Conservation (phyloP, 352 stramenopile genomes). For the Thraustochytrium sp. region DNA sequence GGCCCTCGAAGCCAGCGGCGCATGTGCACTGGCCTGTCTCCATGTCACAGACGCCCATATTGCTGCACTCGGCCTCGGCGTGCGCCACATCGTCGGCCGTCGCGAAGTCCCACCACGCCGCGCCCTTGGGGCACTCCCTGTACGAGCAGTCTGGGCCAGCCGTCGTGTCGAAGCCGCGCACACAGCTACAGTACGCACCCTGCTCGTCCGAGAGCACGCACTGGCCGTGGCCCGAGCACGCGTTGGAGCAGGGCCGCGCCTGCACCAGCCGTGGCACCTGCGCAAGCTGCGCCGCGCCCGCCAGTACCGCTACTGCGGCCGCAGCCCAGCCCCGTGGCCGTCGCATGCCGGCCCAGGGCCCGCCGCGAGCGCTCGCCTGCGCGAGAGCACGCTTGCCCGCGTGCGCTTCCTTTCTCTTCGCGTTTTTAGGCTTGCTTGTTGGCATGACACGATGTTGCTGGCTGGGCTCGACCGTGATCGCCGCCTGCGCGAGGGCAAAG, state of each 20-base stretch:
- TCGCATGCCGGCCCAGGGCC: too few species aligned
- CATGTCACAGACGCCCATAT: conserved; percentile 72
- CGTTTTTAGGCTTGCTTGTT: too few species aligned
- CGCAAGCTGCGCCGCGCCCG: background rate
- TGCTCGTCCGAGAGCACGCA: conserved; percentile 62
- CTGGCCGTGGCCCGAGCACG: conserved; percentile 70
- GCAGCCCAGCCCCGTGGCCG: too few species aligned
- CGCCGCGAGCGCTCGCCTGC: too few species aligned
- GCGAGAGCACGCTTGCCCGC: too few species aligned
- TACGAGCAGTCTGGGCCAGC: conserved; percentile 48
- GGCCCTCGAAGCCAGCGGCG: conserved; percentile 60
- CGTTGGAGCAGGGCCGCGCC: conserved; percentile 47
- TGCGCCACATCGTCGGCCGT: conserved; percentile 61
- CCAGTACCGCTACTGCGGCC: background rate
- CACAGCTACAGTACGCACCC: conserved; percentile 51
- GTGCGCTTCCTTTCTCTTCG: too few species aligned
- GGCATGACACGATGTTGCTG: too few species aligned
- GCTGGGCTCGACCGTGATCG: too few species aligned
- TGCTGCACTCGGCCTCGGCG: conserved; percentile 68
- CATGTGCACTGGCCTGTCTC: conserved; percentile 64
- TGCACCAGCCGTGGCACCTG: background rate
- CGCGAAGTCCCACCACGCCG: conserved; percentile 62
- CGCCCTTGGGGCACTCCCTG: conserved; percentile 58
- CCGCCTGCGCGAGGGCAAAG: too few species aligned
- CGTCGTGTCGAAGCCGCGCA: conserved; percentile 22